Percentiles rank a stretch among this genome's conserved stretches.
Conservation (phyloP, 768 basidiomycete genomes). For the Lentinula raphanica region DNA sequence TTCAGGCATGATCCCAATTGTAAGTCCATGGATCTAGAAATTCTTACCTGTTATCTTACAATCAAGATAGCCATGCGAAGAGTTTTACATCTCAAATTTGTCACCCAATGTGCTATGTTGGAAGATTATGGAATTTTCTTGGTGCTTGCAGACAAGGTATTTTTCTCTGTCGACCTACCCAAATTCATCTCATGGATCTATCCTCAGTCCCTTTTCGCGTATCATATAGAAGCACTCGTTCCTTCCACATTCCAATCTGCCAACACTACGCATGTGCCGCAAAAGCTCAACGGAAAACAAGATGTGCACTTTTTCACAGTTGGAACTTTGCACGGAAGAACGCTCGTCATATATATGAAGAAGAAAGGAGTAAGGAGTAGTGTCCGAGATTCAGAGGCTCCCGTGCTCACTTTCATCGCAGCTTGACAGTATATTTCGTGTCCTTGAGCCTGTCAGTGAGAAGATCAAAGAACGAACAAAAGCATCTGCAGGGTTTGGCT, state of each 20-base stretch:
- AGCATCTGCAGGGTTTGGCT: constrained; percentile 64
- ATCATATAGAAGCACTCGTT: constrained; percentile 94
- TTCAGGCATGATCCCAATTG: constrained; percentile 67
- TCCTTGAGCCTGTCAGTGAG: constrained; percentile 88
- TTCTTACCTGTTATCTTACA: constrained; percentile 4
- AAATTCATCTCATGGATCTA: background rate
- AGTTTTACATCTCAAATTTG: constrained; percentile 67
- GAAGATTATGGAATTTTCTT: constrained; percentile 77
- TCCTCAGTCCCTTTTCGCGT: constrained; percentile 76
- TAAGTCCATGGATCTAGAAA: constrained; percentile 22
- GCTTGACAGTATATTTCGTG: constrained; percentile 92
- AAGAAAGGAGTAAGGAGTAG: constrained; percentile 69
- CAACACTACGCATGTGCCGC: constrained; percentile 72
- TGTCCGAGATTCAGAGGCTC: no score
- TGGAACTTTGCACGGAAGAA: constrained; percentile 80
- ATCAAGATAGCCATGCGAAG: constrained; percentile 53
- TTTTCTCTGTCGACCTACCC: background rate
- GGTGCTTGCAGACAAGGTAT: constrained; percentile 88
- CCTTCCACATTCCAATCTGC: constrained; percentile 72
- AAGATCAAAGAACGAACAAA: constrained; percentile 79
- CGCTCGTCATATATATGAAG: constrained; percentile 76
- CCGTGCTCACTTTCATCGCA: constrained; percentile 56
- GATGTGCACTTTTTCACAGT: constrained; percentile 97
- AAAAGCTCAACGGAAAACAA: constrained; percentile 84
- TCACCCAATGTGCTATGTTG: constrained; percentile 64